Base-by-base conservation (phyloP, 2,329 filamentous ascomycete species). In the Beauveria pseudobassiana region DNA sequence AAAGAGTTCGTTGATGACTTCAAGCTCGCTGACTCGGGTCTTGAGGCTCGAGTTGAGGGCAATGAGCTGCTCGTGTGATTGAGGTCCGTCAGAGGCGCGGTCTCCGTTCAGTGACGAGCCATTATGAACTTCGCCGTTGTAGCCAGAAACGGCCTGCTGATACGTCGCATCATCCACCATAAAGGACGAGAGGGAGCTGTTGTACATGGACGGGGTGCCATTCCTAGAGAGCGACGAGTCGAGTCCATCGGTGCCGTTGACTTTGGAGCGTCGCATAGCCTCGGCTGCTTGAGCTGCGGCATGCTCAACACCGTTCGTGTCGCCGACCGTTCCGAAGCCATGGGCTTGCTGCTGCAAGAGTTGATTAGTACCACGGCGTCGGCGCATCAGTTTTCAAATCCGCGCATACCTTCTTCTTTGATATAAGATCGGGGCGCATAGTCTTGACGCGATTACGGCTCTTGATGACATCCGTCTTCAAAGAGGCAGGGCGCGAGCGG, bases 391-490 rank as follows among this genome's bases (percentile, higher is more conserved):
- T 18, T 4, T 10, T 10, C n/a, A 9, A 3, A 18, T 45, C 24
- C 56, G 48, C 61, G 48, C 77, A 71, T 78, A 91, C 91, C 87
- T 96, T 96, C 76, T 92, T 87, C 75, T 87, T 93, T 70, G 91
- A 89, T 52, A 87, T 86, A 65, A 90, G 84, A 69, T 93, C 90
- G 9, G 89, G 85, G 59, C 85, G 84, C 75, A 86, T 84, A 30
- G 92, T 95, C 82, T 98, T 98, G 69, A 98, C 93, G 66, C 95
- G 87, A 77, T 99, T 99, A 71, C 95, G 91, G 80, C 93, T 97
- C 82, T 99, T 99, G 80, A 99, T 99, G 68, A 98, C 93, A 80
- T 99, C 95, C 54, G 95, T 98, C 82, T 99, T 99, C 69, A 99
- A 84, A 69, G 91, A 96, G 74, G 96, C 97, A 68, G 95, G 95